Evolutionary conservation across 2,329 filamentous ascomycete species (phyloP), one percentile per base, ranked within the genome.

Genomic region (Chrysoporthe cubensis): DNA sequence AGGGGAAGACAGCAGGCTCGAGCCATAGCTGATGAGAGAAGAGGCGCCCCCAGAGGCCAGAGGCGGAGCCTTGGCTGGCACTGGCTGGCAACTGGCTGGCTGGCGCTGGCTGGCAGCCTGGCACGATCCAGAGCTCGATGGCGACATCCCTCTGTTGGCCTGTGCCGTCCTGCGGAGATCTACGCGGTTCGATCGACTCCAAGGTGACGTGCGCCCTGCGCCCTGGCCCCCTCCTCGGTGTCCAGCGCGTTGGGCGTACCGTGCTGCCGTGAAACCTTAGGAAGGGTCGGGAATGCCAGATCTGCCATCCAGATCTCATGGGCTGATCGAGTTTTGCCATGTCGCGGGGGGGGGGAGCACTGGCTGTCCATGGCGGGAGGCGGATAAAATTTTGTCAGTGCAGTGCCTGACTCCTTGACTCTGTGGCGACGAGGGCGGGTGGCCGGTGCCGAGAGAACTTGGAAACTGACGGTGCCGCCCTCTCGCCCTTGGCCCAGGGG

Each of bases 71-170:
- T 26, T 26, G 26, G 26, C 26, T 26, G 26, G 26, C 26, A 26
- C 26, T 26, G 26, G 26, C 26, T 52, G 48, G 21, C 50, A 54
- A 21, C 21, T 32, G 50, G 21, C 46, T 21, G 46, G 48, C 48
- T 52, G 48, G n/a, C 26, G 26, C 48, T 52, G 48, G 6, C 37
- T 40, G 37, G 37, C 37, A 40, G 48, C 48, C 21, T 52, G 48
- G 11, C n/a, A 26, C 48, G 21, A 16, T 4, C 46, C 48, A n/a
- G 48, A 52, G 48, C 48, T 26, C 32, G 50, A 54, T 54, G 50
- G 50, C 50, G 50, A 54, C 50, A 54, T 54, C 46, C 26, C 21
- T 50, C 7, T 48, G 46, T 18, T 48, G 46, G 46, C 46, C 46
- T 48, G 46, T 48, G 46, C 46, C n/a, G 46, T 54, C 21, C 26